A percentile compares a stretch with the other conserved stretches of the same genome.
Evolutionary conservation across 805 yeast species (phyloP).

Genomic region (Komagataella pseudopastoris): DNA sequence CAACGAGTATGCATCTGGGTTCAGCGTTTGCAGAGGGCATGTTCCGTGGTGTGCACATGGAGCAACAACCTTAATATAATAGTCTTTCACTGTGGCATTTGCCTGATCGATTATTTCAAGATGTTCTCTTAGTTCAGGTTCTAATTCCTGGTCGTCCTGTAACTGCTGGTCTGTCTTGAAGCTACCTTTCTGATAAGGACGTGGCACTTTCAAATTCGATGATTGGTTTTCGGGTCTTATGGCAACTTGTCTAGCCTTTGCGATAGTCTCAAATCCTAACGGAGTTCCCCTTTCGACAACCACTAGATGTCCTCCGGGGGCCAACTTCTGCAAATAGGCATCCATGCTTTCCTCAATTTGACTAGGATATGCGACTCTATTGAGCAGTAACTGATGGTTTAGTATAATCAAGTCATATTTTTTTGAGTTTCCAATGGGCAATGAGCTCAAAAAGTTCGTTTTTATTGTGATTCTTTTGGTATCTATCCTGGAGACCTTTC

Average conservation of each 20-base stretch:
- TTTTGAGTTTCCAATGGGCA: slow-evolving; percentile 29
- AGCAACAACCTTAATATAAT: slow-evolving; percentile 51
- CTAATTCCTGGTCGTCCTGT: slow-evolving; percentile 3
- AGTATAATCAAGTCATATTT: slow-evolving; percentile 76
- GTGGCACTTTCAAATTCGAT: slow-evolving; percentile 51
- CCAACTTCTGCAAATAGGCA: slow-evolving; percentile 41
- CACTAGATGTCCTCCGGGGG: slow-evolving; percentile 71
- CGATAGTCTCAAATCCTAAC: slow-evolving; percentile 74
- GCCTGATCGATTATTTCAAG: slow-evolving; percentile 14
- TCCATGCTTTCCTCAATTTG: slow-evolving; percentile 62
- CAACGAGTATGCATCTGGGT: slow-evolving; percentile 49
- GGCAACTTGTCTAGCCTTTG: slow-evolving; percentile 82
- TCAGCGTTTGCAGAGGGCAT: slow-evolving; percentile 77
- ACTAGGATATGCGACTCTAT: slow-evolving; percentile 48
- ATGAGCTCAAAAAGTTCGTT: slow-evolving; percentile 39
- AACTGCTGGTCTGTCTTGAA: slow-evolving; percentile 17
- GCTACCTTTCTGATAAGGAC: slow-evolving; percentile 50
- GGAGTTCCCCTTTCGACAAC: slow-evolving; percentile 85
- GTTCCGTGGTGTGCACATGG: slow-evolving; percentile 84
- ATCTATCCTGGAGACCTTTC: slow-evolving; percentile 38
- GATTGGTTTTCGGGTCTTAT: slow-evolving; percentile 67
- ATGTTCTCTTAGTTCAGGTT: slow-evolving; percentile 3
- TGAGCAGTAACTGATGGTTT: slow-evolving; percentile 59
- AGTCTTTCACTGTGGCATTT: slow-evolving; percentile 3
- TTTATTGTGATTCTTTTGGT: slow-evolving; percentile 38